Base-by-base conservation (phyloP, 2,329 filamentous ascomycete genomes). In the Talaromyces atroroseus region DNA sequence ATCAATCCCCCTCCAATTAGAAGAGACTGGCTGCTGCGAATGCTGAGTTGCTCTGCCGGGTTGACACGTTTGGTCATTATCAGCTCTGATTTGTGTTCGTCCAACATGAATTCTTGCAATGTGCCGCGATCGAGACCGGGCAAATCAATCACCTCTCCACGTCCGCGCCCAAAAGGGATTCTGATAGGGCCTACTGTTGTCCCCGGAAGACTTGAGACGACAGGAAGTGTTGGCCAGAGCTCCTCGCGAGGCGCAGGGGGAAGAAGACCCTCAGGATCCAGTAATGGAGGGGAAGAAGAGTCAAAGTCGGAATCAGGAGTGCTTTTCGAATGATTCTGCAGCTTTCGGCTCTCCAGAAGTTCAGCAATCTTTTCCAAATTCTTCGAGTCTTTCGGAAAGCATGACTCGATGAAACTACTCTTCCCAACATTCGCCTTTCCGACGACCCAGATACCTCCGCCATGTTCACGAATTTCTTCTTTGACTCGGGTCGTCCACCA, bases 341-440 rank as follows among this genome's bases (percentile, higher is more conserved):
- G 52, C 48, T 65, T 59, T 42, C 68, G 66, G 21, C 63, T 66
- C 52, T 68, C 63, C 38, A 70, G 62, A 57, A 71, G 61, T 29
- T 73, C 66, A n/a, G 65, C 66, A 58, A 72, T 66, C 44, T 71
- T 69, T 54, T 64, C 69, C 20, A 67, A 66, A 58, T 73, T 77
- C 74, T 78, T 80, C 36, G 79, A 79, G 24, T 84, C 85, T 78
- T 88, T 86, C 3, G 95, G 92, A 65, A 92, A 96, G 7, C 96
- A 84, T 4, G 85, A 82, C 63, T 94, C 86, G 59, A 97, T 95
- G 2, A 99, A 81, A 66, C 88, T 87, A 64, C 92, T 97, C 74
- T 99, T 99, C 23, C 94, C 95, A 2, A 97, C 95, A 67, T 99
- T 99, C 60, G 91, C 90, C 72, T 96, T 97, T n/a, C 94, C 94